Percentiles rank a stretch among this genome's conserved stretches.
Evolutionary conservation across 164 flowering plant species (phyloP).

Genomic region (Echeveria elegans): DNA sequence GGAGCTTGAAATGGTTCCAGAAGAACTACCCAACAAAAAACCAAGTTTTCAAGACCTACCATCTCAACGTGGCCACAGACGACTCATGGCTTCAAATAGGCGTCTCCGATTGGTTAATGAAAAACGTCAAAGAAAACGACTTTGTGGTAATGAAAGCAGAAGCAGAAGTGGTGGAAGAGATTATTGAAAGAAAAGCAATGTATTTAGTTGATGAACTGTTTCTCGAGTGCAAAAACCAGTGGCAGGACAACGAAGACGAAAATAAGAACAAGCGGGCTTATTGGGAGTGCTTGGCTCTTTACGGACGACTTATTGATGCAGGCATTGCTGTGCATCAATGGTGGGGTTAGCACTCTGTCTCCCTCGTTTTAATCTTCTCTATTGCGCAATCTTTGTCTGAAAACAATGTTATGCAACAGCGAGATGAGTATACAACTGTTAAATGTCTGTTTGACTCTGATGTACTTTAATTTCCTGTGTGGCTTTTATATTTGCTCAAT

Average conservation of each 20-base stretch:
- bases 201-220: slow-evolving; percentile 49
- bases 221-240: slow-evolving; percentile 8
- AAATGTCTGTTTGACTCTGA: neutral
- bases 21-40: slow-evolving; percentile 41
- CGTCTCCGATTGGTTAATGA: slow-evolving; percentile 35
- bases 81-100: no score
- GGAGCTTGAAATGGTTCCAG: slow-evolving; percentile 31
- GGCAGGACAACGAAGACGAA: neutral
- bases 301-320: slow-evolving; percentile 62
- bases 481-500: neutral
- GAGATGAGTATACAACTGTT: no score
- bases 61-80: slow-evolving; percentile 10
- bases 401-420: neutral
- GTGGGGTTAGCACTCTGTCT: slow-evolving; percentile 41
- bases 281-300: slow-evolving; percentile 85
- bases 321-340: slow-evolving; percentile 93
- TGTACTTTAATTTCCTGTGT: neutral
- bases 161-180: slow-evolving; percentile 45
- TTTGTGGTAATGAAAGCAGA: slow-evolving; percentile 56
- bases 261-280: slow-evolving; percentile 49
- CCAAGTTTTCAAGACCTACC: slow-evolving; percentile 32
- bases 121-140: slow-evolving; percentile 29
- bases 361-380: neutral
- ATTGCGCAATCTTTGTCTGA: neutral
- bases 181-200: slow-evolving; percentile 33